Evolutionary conservation across 1,139 yeast species (phyloP).

Genomic region (Pichia sp.): DNA sequence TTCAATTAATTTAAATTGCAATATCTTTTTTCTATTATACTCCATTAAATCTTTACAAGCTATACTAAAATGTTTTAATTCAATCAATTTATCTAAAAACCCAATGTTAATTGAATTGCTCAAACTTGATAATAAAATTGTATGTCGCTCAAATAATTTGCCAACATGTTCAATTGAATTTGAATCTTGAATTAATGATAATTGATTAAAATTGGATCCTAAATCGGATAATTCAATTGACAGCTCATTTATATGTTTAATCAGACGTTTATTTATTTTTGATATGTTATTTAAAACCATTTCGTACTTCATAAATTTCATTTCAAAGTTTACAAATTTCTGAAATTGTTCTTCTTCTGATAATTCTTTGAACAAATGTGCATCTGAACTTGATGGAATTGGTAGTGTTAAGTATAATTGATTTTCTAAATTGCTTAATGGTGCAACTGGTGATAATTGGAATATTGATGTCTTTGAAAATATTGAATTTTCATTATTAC

Average conservation of each 20-base stretch:
- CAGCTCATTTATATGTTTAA: slow-evolving; percentile 57
- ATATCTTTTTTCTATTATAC: slow-evolving; percentile 60
- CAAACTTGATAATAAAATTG: slow-evolving; percentile 58
- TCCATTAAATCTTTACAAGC: slow-evolving; percentile 63
- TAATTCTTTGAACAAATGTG: slow-evolving; percentile 22
- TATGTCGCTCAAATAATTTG: slow-evolving; percentile 70
- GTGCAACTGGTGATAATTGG: slow-evolving; percentile 25
- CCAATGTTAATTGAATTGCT: slow-evolving; percentile 65
- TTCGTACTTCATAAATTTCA: slow-evolving; percentile 51
- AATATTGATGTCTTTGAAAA: slow-evolving; percentile 26
- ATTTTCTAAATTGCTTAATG: slow-evolving; percentile 26
- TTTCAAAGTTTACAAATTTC: slow-evolving; percentile 39
- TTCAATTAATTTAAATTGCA: slow-evolving; percentile 58
- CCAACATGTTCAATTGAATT: slow-evolving; percentile 65
- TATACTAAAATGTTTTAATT: slow-evolving; percentile 68
- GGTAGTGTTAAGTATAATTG: slow-evolving; percentile 30
- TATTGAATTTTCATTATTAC: slow-evolving; percentile 18
- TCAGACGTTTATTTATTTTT: slow-evolving; percentile 57
- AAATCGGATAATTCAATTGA: slow-evolving; percentile 63
- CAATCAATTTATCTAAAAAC: slow-evolving; percentile 79
- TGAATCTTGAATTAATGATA: slow-evolving; percentile 57
- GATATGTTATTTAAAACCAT: slow-evolving; percentile 51
- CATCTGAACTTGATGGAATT: slow-evolving; percentile 23
- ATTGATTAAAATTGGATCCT: slow-evolving; percentile 66
- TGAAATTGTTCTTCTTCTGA: slow-evolving; percentile 26